These are phyloP conservation scores for Gymnopilus dilepis DNA, from an alignment of 768 basidiomycete genomes.

Conservation along the genomic window DNA sequence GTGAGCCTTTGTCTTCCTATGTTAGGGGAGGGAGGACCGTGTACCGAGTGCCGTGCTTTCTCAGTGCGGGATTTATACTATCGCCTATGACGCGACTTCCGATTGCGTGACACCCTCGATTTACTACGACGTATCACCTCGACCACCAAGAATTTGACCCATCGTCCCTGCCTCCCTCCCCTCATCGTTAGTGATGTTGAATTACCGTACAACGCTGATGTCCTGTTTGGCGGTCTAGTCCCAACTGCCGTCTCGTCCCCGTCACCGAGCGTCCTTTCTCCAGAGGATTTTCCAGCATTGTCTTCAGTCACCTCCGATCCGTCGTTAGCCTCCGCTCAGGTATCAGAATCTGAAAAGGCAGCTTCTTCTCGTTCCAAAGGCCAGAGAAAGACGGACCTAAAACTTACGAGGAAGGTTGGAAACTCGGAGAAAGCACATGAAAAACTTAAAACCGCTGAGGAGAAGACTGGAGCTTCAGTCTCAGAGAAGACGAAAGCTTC, in stretches of 20 bases:
- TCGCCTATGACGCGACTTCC: constrained; percentile 64
- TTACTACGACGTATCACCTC: constrained; percentile 32
- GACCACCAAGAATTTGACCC: constrained; percentile 32
- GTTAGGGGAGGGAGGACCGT: constrained; percentile 84
- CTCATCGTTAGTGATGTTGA: constrained; percentile 49
- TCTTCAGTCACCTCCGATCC: constrained; percentile 41
- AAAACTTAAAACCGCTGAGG: constrained; percentile 58
- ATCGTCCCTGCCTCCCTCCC: constrained; percentile 48
- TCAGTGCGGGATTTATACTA: constrained; percentile 84
- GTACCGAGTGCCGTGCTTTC: constrained; percentile 90
- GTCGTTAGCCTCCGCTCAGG: constrained; percentile 24
- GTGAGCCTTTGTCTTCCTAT: constrained; percentile 66
- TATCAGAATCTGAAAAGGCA: constrained; percentile 34
- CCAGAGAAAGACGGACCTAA: constrained; percentile 63
- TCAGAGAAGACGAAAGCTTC: constrained; percentile 59
- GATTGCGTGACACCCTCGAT: constrained; percentile 30
- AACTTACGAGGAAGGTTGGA: constrained; percentile 67
- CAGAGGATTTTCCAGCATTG: constrained; percentile 80
- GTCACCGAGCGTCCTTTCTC: constrained; percentile 63
- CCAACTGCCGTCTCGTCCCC: constrained; percentile 48
- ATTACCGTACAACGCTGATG: constrained; percentile 60
- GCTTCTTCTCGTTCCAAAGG: constrained; percentile 41
- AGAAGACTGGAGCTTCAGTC: constrained; percentile 59
- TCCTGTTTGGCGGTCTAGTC: constrained; percentile 46
- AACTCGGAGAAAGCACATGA: constrained; percentile 68